Evolutionary conservation across 306 rosid species (phyloP), one percentile per base, ranked within the genome.

Genomic region (Acacia confusa): DNA sequence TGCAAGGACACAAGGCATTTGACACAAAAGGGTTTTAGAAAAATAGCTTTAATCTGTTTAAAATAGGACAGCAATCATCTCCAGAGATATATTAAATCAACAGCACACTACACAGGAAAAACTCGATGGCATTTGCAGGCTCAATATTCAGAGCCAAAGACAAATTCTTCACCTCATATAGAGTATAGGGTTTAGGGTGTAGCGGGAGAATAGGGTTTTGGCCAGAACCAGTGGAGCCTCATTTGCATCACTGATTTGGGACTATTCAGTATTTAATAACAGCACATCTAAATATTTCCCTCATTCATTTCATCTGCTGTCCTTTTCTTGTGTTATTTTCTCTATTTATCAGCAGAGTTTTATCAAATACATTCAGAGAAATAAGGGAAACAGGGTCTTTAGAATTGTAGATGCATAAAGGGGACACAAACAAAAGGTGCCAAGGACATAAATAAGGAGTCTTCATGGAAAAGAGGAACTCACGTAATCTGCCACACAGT

Each of bases 401-500:
- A 1, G 69, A 53, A 30, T n/a, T 72, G 8, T 15, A 25, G 25
- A 22, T 63, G 38, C 36, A 24, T 6, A 38, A 50, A 28, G 12
- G 14, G 36, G 13, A 15, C 43, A 32, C 25, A 24, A 2, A 14
- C 67, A 47, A n/a, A 64, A 81, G 45, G 17, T 3, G 20, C 47
- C 5, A 52, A 67, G 28, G 32, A 50, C 9, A 41, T 53, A 73
- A 24, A 43, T 63, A 50, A 73, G 16, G 17, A 48, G 44, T 17
- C 41, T 19, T 12, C 38, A 53, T 36, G 6, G 47, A 25, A 72
- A 63, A 77, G 68, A 79, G 24, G 25, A 78, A 78, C 98, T 92
- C 83, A 92, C 99, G 86, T 78, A 79, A 88, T 90, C 78, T 92
- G 89, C 61, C 78, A 78, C 64, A 93, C 93, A 22, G 98, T 87